phyloP scores from a whole-genome alignment of 345 rosid genomes.

The Eucalyptus polyanthemos region DNA sequence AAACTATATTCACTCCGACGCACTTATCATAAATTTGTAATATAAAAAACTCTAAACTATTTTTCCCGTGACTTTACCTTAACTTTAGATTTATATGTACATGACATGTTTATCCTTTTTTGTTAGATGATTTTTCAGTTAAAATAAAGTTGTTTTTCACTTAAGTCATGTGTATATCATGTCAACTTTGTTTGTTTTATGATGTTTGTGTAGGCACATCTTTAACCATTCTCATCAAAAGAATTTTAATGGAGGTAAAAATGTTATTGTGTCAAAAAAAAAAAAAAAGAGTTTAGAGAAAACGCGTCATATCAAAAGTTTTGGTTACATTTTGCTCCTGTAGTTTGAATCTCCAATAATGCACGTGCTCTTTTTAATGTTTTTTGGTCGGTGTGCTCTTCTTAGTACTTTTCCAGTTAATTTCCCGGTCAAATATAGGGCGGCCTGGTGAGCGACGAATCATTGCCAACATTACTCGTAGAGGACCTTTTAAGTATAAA shows the following conservation, averaged over 20 bases:
- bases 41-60: too few relatives aligned
- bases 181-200: not conserved
- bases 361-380: not conserved
- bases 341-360: not conserved
- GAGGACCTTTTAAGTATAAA: not conserved
- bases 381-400: too few relatives aligned
- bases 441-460: not conserved
- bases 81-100: too few relatives aligned
- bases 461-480: not conserved
- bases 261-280: too few relatives aligned
- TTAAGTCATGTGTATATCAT: too few relatives aligned
- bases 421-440: not conserved
- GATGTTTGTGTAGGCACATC: too few relatives aligned
- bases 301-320: too few relatives aligned
- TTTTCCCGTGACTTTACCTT: too few relatives aligned
- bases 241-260: not conserved
- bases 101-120: fast-evolving
- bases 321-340: too few relatives aligned
- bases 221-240: too few relatives aligned
- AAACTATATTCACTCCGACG: not conserved
- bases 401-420: not conserved
- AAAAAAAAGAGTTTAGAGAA: fast-evolving
- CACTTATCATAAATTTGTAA: not conserved
- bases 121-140: too few relatives aligned
- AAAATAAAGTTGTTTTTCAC: not conserved